Percentiles rank a stretch among this genome's conserved stretches.
phyloP scores from a whole-genome alignment of 495 filamentous ascomycete genomes.

The Hypoxylon trugodes region DNA sequence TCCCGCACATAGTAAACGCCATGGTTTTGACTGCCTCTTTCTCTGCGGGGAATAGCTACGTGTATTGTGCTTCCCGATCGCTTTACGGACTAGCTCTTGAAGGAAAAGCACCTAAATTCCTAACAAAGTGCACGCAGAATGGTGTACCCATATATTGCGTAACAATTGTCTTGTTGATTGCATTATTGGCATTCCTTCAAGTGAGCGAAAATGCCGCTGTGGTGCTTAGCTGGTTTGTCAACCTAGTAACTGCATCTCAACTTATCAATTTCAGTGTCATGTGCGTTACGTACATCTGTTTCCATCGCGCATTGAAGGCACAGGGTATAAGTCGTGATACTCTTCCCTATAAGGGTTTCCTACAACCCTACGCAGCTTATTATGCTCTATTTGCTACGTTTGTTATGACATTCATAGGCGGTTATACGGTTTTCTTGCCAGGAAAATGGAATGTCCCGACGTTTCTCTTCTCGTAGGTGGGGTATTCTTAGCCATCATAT shows the following conservation, averaged over 20 bases:
- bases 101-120: slow-evolving; percentile 65
- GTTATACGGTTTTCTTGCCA: slow-evolving; percentile 78
- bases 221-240: slow-evolving; percentile 81
- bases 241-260: slow-evolving; percentile 73
- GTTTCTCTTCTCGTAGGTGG: slow-evolving; percentile 76
- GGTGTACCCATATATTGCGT: slow-evolving; percentile 70
- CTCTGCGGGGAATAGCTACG: slow-evolving; percentile 79
- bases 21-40: slow-evolving; percentile 72
- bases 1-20: slow-evolving; percentile 78
- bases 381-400: slow-evolving; percentile 67
- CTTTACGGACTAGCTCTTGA: slow-evolving; percentile 66
- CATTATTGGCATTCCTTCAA: slow-evolving; percentile 76
- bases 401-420: slow-evolving; percentile 77
- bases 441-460: slow-evolving; percentile 76
- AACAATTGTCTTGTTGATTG: slow-evolving; percentile 65
- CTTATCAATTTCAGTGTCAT: slow-evolving; percentile 80
- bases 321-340: slow-evolving; percentile 71
- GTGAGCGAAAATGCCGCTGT: slow-evolving; percentile 71
- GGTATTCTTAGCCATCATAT: background rate
- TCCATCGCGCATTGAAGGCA: slow-evolving; percentile 70
- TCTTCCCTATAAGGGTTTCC: slow-evolving; percentile 71
- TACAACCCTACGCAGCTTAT: slow-evolving; percentile 77
- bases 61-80: slow-evolving; percentile 74
- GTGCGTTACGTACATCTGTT: slow-evolving; percentile 76
- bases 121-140: slow-evolving; percentile 63